Conservation (phyloP, 2,329 filamentous ascomycete species). For the Venturia carpophila region DNA sequence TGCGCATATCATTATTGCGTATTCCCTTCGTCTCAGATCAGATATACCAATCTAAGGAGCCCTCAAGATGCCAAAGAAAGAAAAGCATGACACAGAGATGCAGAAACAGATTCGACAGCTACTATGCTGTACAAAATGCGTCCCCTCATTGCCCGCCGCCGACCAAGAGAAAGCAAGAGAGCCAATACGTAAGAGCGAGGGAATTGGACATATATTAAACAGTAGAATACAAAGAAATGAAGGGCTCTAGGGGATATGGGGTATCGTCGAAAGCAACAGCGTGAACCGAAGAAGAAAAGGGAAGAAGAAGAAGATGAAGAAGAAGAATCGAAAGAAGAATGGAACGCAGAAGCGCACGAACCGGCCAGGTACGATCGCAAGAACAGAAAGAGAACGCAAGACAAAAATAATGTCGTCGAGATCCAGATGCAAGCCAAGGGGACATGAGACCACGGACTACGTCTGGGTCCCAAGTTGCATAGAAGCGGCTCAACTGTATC, state of each 20-base stretch:
- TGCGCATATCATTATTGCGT: neutral
- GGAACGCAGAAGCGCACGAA: neutral
- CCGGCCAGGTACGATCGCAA: neutral
- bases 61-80: neutral
- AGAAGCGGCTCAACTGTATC: neutral
- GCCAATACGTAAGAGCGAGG: neutral
- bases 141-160: neutral
- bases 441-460: neutral
- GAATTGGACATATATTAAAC: neutral
- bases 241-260: neutral
- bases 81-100: neutral
- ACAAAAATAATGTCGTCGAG: neutral
- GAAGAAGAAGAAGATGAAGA: neutral
- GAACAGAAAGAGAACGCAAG: neutral
- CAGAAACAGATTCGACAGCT: neutral
- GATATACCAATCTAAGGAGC: neutral
- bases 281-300: neutral
- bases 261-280: constrained; percentile 1
- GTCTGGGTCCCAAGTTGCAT: neutral
- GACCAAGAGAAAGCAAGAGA: neutral
- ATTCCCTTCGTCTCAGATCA: neutral
- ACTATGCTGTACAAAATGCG: neutral
- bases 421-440: neutral
- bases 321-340: neutral
- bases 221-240: neutral